Evolutionary conservation across 2,329 filamentous ascomycete genomes (phyloP).

Genomic region (Ramularia endophylla): DNA sequence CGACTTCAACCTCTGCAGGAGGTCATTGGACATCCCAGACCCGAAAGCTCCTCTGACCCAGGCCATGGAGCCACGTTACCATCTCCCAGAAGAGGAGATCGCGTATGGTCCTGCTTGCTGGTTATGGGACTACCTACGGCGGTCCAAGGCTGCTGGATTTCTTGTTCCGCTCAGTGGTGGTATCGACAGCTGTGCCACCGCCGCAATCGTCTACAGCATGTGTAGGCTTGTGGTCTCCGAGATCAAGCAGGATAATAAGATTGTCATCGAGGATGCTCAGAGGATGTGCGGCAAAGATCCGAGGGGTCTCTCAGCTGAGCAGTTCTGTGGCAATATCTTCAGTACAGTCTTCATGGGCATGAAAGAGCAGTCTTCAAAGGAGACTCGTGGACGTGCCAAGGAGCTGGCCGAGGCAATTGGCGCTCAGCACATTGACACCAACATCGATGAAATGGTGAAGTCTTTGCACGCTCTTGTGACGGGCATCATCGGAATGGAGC

Average conservation of each 20-base stretch:
- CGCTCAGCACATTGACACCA: conserved; percentile 64
- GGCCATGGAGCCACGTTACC: conserved; percentile 46
- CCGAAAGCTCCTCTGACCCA: conserved; percentile 38
- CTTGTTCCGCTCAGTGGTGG: conserved; percentile 55
- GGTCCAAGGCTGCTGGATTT: conserved; percentile 49
- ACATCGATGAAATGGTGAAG: conserved; percentile 64
- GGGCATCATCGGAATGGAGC: conserved; percentile 53
- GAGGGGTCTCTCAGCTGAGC: conserved; percentile 46
- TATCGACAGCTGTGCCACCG: conserved; percentile 55
- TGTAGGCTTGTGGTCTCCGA: conserved; percentile 52
- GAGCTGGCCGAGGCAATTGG: conserved; percentile 58
- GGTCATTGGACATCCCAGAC: conserved; percentile 3
- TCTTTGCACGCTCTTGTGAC: conserved; percentile 56
- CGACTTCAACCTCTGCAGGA: conserved; percentile 38
- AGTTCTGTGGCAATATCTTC: conserved; percentile 55
- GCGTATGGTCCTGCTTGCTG: conserved; percentile 59
- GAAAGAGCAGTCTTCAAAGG: conserved; percentile 56
- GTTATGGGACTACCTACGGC: conserved; percentile 59
- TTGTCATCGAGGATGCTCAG: conserved; percentile 51
- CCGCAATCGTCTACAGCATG: conserved; percentile 43
- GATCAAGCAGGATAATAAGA: conserved; percentile 44
- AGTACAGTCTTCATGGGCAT: conserved; percentile 67
- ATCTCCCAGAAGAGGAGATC: conserved; percentile 62
- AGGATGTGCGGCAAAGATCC: conserved; percentile 49
- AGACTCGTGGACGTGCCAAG: conserved; percentile 62